Percentiles rank a stretch among this genome's conserved stretches.
Conservation (phyloP, 106 monocot species). For the Phalaenopsis aphrodite region DNA sequence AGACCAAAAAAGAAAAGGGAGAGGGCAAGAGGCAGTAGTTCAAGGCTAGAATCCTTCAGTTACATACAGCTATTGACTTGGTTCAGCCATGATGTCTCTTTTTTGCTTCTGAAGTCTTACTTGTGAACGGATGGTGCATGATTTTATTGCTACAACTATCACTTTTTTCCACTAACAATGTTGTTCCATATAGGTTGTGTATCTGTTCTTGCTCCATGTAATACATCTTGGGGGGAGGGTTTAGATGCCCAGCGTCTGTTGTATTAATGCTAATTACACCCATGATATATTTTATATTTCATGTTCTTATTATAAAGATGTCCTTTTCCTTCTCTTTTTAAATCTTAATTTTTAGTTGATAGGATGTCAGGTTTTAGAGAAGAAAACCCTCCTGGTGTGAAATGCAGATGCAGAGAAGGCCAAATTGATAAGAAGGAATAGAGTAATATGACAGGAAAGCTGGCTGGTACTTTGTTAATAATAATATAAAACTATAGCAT, state of each 20-base stretch:
- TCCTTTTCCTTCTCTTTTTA: background rate
- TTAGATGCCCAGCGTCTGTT: background rate
- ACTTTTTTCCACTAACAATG: background rate
- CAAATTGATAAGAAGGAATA: too few relatives aligned
- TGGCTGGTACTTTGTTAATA: too few relatives aligned
- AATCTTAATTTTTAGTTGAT: background rate
- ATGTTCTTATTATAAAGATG: background rate
- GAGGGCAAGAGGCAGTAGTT: background rate
- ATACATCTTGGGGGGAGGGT: background rate
- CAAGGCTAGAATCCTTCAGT: too few relatives aligned
- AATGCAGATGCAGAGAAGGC: background rate
- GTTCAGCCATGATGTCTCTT: background rate
- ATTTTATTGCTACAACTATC: background rate
- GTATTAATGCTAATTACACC: constrained; percentile 3
- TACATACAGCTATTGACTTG: background rate
- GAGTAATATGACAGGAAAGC: too few relatives aligned
- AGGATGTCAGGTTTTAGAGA: background rate
- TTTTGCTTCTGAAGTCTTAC: background rate
- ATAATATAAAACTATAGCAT: too few relatives aligned
- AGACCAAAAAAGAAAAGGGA: background rate
- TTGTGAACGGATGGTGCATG: background rate
- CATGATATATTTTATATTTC: background rate
- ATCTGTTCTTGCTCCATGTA: background rate
- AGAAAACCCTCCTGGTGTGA: background rate
- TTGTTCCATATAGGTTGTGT: background rate